phyloP scores from a whole-genome alignment of 805 yeast genomes.

The Pichia phayaonensis region DNA sequence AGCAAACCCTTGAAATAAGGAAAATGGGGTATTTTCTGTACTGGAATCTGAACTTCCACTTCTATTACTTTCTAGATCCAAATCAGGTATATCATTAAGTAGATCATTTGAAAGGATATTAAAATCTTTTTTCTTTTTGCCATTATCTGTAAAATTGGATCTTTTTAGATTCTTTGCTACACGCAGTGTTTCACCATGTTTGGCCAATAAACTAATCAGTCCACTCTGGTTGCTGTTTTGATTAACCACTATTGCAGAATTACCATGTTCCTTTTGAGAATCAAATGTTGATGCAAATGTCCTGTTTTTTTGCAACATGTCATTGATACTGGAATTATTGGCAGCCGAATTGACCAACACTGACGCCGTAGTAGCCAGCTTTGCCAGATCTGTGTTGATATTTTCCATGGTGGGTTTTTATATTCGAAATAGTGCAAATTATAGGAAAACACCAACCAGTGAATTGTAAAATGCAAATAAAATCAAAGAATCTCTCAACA shows the following conservation, averaged over 20 bases:
- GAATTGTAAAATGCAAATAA: background rate
- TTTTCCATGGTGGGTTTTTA: conserved; percentile 1
- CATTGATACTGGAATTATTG: conserved; percentile 10
- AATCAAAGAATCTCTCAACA: background rate
- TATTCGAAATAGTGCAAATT: background rate
- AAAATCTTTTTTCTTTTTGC: conserved; percentile 32
- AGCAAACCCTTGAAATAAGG: conserved; percentile 63
- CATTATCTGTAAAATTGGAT: conserved; percentile 5
- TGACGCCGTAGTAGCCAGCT: conserved; percentile 49
- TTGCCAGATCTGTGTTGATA: conserved; percentile 29
- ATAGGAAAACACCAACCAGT: background rate
- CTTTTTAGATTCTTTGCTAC: conserved; percentile 1
- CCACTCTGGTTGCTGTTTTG: conserved; percentile 1
- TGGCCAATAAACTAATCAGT: conserved; percentile 7
- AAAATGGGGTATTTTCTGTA: conserved; percentile 26
- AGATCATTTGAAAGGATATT: conserved; percentile 56
- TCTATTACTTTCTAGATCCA: background rate
- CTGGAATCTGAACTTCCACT: background rate
- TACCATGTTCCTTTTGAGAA: conserved; percentile 8
- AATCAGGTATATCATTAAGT: conserved; percentile 44
- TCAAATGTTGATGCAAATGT: conserved; percentile 4
- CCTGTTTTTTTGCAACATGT: conserved; percentile 5
- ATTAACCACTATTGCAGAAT: conserved; percentile 10
- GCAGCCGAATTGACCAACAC: conserved; percentile 33
- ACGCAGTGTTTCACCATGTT: conserved; percentile 6